A percentile compares a stretch with the other conserved stretches of the same genome.
These are phyloP conservation scores for Ustilago xerochloae DNA, from an alignment of 1,284 basidiomycete species.

Conservation along the genomic window DNA sequence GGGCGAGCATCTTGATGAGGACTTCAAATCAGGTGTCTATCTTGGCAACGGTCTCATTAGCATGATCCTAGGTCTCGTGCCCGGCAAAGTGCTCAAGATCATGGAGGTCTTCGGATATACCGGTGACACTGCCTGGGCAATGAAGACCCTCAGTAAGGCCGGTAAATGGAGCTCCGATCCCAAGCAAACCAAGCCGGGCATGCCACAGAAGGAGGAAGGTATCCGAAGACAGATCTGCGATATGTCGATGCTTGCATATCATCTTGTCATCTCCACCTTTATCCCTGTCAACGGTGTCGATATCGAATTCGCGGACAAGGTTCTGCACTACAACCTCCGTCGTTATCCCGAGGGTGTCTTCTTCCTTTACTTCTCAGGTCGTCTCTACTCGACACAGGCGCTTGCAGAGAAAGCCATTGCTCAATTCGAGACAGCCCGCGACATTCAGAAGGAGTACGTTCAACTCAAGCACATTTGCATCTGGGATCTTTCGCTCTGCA, in stretches of 20 bases:
- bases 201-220: conserved; percentile 47
- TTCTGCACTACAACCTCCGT: conserved; percentile 64
- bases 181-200: conserved; percentile 40
- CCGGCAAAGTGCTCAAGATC: conserved; percentile 65
- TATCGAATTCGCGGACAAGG: conserved; percentile 65
- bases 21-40: conserved; percentile 66
- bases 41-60: conserved; percentile 67
- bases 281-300: conserved; percentile 66
- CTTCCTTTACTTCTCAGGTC: conserved; percentile 68
- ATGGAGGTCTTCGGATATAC: conserved; percentile 68
- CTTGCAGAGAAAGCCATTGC: conserved; percentile 58
- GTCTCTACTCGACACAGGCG: conserved; percentile 66
- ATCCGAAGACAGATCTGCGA: conserved; percentile 61
- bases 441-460: conserved; percentile 65
- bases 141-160: conserved; percentile 58
- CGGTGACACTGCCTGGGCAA: conserved; percentile 57
- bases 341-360: conserved; percentile 66
- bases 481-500: conserved; percentile 66
- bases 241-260: conserved; percentile 65
- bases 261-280: conserved; percentile 66
- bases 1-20: conserved; percentile 53
- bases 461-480: conserved; percentile 67
- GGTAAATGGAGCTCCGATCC: conserved; percentile 56
- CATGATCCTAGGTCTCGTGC: conserved; percentile 66
- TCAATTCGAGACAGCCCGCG: conserved; percentile 60